phyloP scores from a whole-genome alignment of 768 basidiomycete genomes.

The Exidia glandulosa region DNA sequence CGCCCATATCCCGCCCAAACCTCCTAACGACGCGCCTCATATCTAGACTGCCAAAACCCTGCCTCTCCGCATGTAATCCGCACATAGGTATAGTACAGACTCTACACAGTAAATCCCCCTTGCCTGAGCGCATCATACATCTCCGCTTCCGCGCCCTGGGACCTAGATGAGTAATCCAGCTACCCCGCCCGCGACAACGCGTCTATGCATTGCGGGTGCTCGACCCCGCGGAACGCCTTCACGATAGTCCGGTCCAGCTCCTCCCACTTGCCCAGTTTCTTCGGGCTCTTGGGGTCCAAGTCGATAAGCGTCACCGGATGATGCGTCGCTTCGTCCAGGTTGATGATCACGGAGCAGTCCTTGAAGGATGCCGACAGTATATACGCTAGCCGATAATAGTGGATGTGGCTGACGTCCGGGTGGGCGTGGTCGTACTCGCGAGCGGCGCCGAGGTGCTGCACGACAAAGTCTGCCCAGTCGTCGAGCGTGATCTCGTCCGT shows the following conservation, averaged over 20 bases:
- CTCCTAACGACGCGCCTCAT: too few species aligned
- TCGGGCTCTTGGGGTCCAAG: conserved; percentile 68
- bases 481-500: conserved; percentile 29
- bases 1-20: not conserved
- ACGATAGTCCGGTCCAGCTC: conserved; percentile 62
- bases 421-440: conserved; percentile 17
- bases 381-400: conserved; percentile 61
- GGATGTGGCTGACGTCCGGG: conserved; percentile 34
- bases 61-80: too few species aligned
- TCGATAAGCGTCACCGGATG: conserved; percentile 63
- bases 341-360: conserved; percentile 75
- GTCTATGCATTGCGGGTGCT: not conserved
- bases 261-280: conserved; percentile 58
- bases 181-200: not conserved
- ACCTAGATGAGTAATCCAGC: not conserved
- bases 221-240: conserved; percentile 15
- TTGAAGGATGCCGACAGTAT: conserved; percentile 91
- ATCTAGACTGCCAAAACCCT: too few species aligned
- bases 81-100: too few species aligned
- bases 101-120: too few species aligned
- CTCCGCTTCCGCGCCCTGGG: too few species aligned
- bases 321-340: conserved; percentile 16
- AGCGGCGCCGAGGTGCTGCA: conserved; percentile 34
- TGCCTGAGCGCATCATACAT: too few species aligned
- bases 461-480: conserved; percentile 59